Conservation (phyloP, 2,329 filamentous ascomycete genomes). For the Penicillium sp. region DNA sequence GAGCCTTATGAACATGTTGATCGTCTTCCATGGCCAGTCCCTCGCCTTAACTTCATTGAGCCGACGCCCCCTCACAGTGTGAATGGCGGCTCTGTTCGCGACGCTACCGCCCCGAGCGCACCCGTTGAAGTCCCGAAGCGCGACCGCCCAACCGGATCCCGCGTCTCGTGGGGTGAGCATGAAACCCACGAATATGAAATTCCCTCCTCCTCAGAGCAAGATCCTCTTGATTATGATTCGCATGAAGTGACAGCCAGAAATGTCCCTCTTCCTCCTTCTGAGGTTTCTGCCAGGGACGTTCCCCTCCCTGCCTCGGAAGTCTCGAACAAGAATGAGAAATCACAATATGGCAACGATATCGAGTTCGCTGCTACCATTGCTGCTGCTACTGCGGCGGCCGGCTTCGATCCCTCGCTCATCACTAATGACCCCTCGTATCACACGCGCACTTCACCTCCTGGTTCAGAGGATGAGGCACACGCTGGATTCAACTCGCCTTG, state of each 20-base stretch:
- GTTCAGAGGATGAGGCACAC: slow-evolving; percentile 55
- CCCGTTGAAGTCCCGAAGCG: slow-evolving; percentile 39
- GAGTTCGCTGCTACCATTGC: slow-evolving; percentile 70
- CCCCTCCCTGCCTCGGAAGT: slow-evolving; percentile 11
- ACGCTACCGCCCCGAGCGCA: slow-evolving; percentile 29
- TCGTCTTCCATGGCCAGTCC: slow-evolving; percentile 49
- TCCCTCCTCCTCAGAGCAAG: slow-evolving; percentile 51
- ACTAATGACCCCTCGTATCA: slow-evolving; percentile 66
- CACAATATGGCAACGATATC: slow-evolving; percentile 63
- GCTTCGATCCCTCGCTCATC: slow-evolving; percentile 71
- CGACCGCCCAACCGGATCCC: slow-evolving; percentile 48
- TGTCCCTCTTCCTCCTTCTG: slow-evolving; percentile 9
- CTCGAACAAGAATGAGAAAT: slow-evolving; percentile 1
- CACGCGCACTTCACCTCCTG: slow-evolving; percentile 64
- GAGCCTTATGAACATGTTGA: slow-evolving; percentile 22
- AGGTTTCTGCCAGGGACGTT: slow-evolving; percentile 13
- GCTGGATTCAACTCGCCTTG: slow-evolving; percentile 52
- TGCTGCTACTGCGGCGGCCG: slow-evolving; percentile 67
- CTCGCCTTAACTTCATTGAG: slow-evolving; percentile 57
- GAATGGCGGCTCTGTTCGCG: slow-evolving; percentile 40
- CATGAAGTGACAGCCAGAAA: not conserved
- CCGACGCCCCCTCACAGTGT: slow-evolving; percentile 58
- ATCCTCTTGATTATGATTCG: slow-evolving; percentile 28
- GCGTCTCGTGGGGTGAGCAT: slow-evolving; percentile 67
- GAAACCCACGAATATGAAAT: slow-evolving; percentile 65